phyloP scores from a whole-genome alignment of 495 filamentous ascomycete genomes.

The Copromyces sp. region DNA sequence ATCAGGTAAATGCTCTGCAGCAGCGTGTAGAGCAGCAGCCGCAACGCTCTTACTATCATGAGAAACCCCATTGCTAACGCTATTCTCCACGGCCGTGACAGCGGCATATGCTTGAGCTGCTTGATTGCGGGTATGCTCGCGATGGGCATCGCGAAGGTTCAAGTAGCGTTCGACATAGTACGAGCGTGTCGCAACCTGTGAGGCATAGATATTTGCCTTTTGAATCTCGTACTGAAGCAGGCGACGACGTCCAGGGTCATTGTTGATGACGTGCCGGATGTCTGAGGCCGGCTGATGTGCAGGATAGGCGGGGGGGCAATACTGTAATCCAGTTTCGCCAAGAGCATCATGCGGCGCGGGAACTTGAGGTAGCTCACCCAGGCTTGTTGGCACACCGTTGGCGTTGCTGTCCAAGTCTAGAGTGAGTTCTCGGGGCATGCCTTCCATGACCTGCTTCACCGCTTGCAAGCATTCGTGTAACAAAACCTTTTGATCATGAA shows the following conservation, averaged over 20 bases:
- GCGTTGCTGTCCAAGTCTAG: slow-evolving; percentile 29
- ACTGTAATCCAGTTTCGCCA: slow-evolving; percentile 15
- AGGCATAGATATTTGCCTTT: slow-evolving; percentile 71
- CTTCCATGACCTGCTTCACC: slow-evolving; percentile 49
- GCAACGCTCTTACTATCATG: slow-evolving; percentile 15
- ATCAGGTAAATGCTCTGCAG: slow-evolving; percentile 18
- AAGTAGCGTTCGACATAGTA: slow-evolving; percentile 79
- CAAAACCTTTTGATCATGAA: slow-evolving; percentile 57
- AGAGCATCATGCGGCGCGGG: slow-evolving; percentile 7
- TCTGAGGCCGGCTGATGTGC: slow-evolving; percentile 24
- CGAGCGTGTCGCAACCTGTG: slow-evolving; percentile 62
- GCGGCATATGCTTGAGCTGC: slow-evolving; percentile 7
- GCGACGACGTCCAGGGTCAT: slow-evolving; percentile 31
- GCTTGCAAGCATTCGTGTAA: slow-evolving; percentile 50
- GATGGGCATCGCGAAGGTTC: slow-evolving; percentile 48
- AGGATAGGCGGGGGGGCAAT: slow-evolving; percentile 27
- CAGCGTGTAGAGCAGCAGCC: slow-evolving; percentile 15
- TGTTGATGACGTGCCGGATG: slow-evolving; percentile 25
- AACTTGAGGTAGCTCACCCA: not conserved
- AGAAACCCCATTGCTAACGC: slow-evolving; percentile 6
- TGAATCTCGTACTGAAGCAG: slow-evolving; percentile 72
- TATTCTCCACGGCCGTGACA: slow-evolving; percentile 12
- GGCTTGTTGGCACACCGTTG: not conserved
- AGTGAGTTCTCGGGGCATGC: slow-evolving; percentile 50
- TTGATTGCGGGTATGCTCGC: slow-evolving; percentile 18